These are phyloP conservation scores for Lepiota venenata DNA, from an alignment of 768 basidiomycete genomes.

Conservation along the genomic window DNA sequence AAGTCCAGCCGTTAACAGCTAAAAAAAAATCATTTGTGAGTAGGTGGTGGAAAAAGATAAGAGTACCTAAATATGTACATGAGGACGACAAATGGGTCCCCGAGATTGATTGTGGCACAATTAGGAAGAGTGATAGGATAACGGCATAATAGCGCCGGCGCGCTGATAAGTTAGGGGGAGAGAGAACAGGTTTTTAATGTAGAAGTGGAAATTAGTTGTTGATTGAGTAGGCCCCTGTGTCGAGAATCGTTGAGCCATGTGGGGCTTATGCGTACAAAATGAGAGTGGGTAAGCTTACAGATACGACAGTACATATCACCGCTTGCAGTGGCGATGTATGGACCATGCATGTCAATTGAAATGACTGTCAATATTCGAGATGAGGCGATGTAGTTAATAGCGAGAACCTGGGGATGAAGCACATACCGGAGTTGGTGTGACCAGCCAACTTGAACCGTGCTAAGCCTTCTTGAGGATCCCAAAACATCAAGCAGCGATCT, in stretches of 20 bases:
- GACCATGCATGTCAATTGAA: conserved; percentile 45
- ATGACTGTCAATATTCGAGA: conserved; percentile 31
- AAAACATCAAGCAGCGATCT: conserved; percentile 95
- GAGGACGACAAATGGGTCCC: too few relatives aligned
- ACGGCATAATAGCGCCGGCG: too few relatives aligned
- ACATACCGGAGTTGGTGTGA: conserved; percentile 53
- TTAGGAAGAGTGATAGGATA: too few relatives aligned
- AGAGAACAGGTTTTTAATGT: too few relatives aligned
- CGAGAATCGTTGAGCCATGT: too few relatives aligned
- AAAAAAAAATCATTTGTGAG: too few relatives aligned
- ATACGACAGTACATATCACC: conserved; percentile 54
- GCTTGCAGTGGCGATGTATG: conserved; percentile 49
- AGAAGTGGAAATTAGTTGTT: not conserved
- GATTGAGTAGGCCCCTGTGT: not conserved
- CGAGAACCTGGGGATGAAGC: not conserved
- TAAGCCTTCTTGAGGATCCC: conserved; percentile 71
- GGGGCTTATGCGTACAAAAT: not conserved
- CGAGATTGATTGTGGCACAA: too few relatives aligned
- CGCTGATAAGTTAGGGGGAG: too few relatives aligned
- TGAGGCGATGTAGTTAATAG: not conserved
- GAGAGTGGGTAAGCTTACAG: conserved; percentile 32
- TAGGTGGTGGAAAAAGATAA: too few relatives aligned
- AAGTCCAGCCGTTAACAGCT: too few relatives aligned
- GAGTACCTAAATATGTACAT: too few relatives aligned
- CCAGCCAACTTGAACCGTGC: conserved; percentile 93